Conservation (phyloP, 257 asterid species). For the Solanum paucissectum region DNA sequence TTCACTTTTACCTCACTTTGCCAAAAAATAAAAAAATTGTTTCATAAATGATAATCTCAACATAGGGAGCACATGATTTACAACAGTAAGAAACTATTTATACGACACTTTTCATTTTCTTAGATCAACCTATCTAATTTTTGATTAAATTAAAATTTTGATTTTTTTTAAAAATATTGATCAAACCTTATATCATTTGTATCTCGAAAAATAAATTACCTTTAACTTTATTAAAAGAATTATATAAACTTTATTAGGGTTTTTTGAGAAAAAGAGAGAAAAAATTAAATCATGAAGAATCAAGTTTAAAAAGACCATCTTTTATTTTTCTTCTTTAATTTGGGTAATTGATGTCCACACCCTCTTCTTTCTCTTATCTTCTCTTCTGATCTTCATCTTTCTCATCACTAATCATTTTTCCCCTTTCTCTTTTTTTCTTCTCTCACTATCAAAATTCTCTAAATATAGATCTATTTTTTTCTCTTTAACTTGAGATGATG, state of each 20-base stretch:
- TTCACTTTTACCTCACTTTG: slow-evolving; percentile 8
- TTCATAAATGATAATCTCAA: slow-evolving; percentile 8
- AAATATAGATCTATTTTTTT: neutral
- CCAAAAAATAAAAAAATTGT: neutral
- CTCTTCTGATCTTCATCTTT: slow-evolving; percentile 25
- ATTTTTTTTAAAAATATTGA: too few relatives aligned
- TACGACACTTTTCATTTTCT: too few relatives aligned
- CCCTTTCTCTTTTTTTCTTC: neutral
- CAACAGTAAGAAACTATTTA: neutral
- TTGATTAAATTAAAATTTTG: too few relatives aligned
- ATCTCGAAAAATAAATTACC: neutral
- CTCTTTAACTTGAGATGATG: neutral
- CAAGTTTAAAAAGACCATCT: neutral
- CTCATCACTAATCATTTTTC: slow-evolving; percentile 20
- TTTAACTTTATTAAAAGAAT: neutral
- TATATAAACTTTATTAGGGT: neutral
- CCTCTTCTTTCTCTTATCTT: slow-evolving; percentile 30
- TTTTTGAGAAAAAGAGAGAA: neutral
- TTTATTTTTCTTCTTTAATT: neutral
- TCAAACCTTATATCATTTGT: too few relatives aligned
- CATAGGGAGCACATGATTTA: slow-evolving; percentile 10
- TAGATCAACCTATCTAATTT: too few relatives aligned
- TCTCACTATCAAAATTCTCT: neutral
- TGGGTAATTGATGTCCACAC: slow-evolving; percentile 43
- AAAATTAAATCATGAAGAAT: neutral